phyloP scores from a whole-genome alignment of 2,329 filamentous ascomycete species.

The Fusarium sp. region DNA sequence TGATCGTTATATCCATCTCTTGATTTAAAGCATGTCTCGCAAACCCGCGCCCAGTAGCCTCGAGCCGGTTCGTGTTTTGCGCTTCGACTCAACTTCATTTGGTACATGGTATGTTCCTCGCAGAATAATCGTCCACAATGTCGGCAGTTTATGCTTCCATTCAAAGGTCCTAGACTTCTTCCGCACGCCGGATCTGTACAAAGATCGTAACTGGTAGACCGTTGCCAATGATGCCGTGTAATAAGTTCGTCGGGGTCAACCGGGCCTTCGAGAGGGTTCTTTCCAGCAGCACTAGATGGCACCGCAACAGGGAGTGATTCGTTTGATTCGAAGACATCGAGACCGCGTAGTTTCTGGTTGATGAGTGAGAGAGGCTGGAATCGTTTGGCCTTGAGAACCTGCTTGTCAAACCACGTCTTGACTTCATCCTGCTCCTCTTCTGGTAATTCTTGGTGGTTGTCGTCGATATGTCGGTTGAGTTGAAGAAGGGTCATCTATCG shows the following conservation, averaged over 20 bases:
- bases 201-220: slow-evolving; percentile 74
- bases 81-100: slow-evolving; percentile 94
- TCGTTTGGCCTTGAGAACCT: slow-evolving; percentile 90
- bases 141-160: slow-evolving; percentile 90
- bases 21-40: slow-evolving; percentile 99
- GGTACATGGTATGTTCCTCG: slow-evolving; percentile 98
- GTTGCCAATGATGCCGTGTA: slow-evolving; percentile 89
- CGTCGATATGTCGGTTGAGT: slow-evolving; percentile 86
- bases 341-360: slow-evolving; percentile 91
- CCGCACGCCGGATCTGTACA: slow-evolving; percentile 91
- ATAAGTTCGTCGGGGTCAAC: slow-evolving; percentile 90
- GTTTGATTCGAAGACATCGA: slow-evolving; percentile 95
- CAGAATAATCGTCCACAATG: slow-evolving; percentile 95
- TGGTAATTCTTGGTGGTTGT: slow-evolving; percentile 88
- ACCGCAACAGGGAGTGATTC: slow-evolving; percentile 61
- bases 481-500: slow-evolving; percentile 86
- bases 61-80: slow-evolving; percentile 89
- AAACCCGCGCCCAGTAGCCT: slow-evolving; percentile 93
- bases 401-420: slow-evolving; percentile 95
- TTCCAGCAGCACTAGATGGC: slow-evolving; percentile 49
- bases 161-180: slow-evolving; percentile 79
- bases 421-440: slow-evolving; percentile 91
- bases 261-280: slow-evolving; percentile 52
- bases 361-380: slow-evolving; percentile 92
- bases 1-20: slow-evolving; percentile 95